phyloP scores from a whole-genome alignment of 352 stramenopile species.

The Pythium dissimile region DNA sequence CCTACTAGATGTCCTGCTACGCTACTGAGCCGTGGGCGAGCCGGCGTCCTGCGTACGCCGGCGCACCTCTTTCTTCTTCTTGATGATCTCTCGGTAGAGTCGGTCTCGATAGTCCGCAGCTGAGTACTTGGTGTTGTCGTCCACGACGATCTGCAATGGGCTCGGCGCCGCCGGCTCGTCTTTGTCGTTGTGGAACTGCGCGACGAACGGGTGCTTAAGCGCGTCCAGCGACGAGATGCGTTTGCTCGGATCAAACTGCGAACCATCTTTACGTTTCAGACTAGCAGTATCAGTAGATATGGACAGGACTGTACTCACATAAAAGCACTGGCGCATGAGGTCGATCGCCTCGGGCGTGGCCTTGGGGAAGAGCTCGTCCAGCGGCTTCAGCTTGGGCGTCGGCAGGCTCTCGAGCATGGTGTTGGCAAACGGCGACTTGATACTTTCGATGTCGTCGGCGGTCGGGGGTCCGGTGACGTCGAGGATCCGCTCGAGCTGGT shows the following conservation, averaged over 20 bases:
- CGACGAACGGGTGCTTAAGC: constrained; percentile 92
- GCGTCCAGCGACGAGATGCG: constrained; percentile 84
- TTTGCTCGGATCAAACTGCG: constrained; percentile 91
- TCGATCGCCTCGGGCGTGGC: constrained; percentile 85
- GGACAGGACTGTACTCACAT: constrained; percentile 35
- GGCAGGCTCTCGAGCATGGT: constrained; percentile 93
- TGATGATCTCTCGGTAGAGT: constrained; percentile 92
- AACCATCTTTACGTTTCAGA: neutral
- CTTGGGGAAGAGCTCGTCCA: constrained; percentile 88
- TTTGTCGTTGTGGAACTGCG: constrained; percentile 95
- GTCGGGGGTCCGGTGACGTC: constrained; percentile 90
- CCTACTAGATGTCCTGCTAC: too few relatives aligned
- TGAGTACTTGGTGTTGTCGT: constrained; percentile 95
- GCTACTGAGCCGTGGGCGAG: constrained; percentile 21
- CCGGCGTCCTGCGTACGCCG: constrained; percentile 34
- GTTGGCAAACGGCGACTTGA: constrained; percentile 91
- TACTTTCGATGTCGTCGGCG: constrained; percentile 88
- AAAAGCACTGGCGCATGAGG: constrained; percentile 87
- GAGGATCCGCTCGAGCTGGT: constrained; percentile 96
- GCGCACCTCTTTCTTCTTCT: constrained; percentile 91
- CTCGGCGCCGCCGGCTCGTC: constrained; percentile 81
- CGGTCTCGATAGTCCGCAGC: constrained; percentile 92
- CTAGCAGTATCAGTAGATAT: neutral
- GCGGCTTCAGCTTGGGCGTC: constrained; percentile 56
- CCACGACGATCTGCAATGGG: constrained; percentile 83